phyloP scores from a whole-genome alignment of 805 yeast genomes.

The Teunomyces kruisii region DNA sequence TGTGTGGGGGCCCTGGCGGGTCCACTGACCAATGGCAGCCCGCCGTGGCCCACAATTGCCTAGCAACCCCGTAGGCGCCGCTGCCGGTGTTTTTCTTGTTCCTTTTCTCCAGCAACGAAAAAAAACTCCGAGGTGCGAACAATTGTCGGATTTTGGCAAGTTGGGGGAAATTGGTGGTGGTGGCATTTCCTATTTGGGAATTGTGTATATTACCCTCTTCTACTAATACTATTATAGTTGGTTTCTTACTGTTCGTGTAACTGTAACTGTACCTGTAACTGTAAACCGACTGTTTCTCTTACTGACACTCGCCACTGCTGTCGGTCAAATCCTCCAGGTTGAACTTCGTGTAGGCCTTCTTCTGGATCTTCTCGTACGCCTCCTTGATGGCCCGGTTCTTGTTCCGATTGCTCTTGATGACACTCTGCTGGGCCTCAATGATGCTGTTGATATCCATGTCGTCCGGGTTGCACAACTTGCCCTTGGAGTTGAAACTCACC shows the following conservation, averaged over 20 bases:
- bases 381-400: constrained; percentile 45
- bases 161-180: too few relatives aligned
- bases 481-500: constrained; percentile 35
- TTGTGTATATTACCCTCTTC: background rate
- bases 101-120: background rate
- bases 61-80: too few relatives aligned
- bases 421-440: constrained; percentile 37
- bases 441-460: constrained; percentile 41
- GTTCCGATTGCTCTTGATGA: constrained; percentile 35
- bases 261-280: too few relatives aligned
- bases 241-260: too few relatives aligned
- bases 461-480: constrained; percentile 29
- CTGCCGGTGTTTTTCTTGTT: background rate
- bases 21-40: background rate
- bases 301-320: background rate
- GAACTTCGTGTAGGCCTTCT: background rate
- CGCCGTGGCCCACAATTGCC: background rate
- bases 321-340: background rate
- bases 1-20: too few relatives aligned
- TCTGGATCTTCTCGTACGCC: constrained; percentile 26
- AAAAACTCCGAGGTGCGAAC: constrained; percentile 1
- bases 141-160: too few relatives aligned
- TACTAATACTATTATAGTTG: too few relatives aligned
- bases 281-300: background rate
- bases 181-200: background rate